A percentile compares a stretch with the other conserved stretches of the same genome.
These are phyloP conservation scores for Crassisporium funariophilum DNA, from an alignment of 768 basidiomycete genomes.

Conservation along the genomic window DNA sequence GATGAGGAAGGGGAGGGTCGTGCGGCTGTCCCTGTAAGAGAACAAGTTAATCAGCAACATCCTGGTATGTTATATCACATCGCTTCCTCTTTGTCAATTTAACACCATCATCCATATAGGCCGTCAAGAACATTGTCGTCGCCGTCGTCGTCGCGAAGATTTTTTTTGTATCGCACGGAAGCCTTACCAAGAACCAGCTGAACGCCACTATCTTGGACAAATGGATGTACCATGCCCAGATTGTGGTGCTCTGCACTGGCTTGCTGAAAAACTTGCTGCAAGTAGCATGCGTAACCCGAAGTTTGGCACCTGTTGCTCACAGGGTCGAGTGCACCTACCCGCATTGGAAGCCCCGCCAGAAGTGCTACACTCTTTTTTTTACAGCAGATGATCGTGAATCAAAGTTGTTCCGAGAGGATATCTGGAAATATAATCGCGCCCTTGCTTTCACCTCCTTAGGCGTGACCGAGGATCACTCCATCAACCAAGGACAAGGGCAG, in stretches of 20 bases:
- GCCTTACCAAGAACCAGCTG: conserved; percentile 5
- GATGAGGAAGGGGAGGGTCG: too few species aligned
- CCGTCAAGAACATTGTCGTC: too few species aligned
- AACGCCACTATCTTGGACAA: conserved; percentile 1
- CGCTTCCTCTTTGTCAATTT: too few species aligned
- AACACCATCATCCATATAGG: too few species aligned
- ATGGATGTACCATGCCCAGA: conserved; percentile 5
- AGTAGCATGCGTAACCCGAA: background rate
- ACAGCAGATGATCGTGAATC: too few species aligned
- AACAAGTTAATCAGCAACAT: too few species aligned
- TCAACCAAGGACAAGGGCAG: conserved; percentile 21
- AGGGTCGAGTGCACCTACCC: conserved; percentile 4
- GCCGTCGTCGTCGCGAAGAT: background rate
- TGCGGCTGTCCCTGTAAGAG: too few species aligned
- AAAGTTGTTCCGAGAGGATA: conserved; percentile 34
- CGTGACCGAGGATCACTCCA: conserved; percentile 26
- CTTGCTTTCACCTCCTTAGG: conserved; percentile 40
- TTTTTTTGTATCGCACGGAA: conserved; percentile 6
- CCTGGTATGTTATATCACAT: too few species aligned
- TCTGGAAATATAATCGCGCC: conserved; percentile 41
- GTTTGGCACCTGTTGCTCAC: conserved; percentile 8
- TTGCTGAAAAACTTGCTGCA: background rate
- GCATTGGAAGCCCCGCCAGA: conserved; percentile 1
- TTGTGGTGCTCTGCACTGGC: conserved; percentile 7
- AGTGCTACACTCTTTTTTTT: too few species aligned